Conservation (phyloP, 192 early-diverging fungal species). For the Umbelopsis sp. region DNA sequence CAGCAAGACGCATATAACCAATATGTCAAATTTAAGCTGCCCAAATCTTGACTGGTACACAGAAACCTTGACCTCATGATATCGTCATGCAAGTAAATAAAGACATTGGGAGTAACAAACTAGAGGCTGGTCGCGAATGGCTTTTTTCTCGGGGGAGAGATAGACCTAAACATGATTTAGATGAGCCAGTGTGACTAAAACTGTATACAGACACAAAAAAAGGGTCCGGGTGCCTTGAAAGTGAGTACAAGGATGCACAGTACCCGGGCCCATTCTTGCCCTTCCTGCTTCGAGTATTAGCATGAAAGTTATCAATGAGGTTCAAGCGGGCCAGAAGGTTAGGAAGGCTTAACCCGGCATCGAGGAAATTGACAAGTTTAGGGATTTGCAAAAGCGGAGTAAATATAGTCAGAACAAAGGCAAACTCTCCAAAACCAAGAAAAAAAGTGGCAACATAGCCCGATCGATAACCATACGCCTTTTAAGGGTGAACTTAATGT, state of each 20-base stretch:
- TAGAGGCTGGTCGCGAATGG: too few species aligned
- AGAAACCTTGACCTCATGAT: constrained; percentile 13
- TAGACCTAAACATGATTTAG: neutral
- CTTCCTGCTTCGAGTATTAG: neutral
- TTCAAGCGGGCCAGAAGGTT: neutral
- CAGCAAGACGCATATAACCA: neutral
- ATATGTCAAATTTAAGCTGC: constrained; percentile 2
- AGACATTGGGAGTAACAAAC: neutral
- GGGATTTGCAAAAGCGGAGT: neutral
- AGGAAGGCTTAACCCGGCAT: neutral
- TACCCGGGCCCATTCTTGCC: neutral
- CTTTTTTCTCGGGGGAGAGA: neutral
- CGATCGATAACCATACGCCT: too few species aligned
- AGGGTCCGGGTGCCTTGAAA: neutral
- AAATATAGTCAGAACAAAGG: too few species aligned
- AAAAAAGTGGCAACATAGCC: neutral
- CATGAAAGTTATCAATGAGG: neutral
- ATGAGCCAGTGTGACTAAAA: constrained; percentile 1
- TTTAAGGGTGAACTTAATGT: neutral
- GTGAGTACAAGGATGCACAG: constrained; percentile 7
- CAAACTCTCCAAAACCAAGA: neutral
- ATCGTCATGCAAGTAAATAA: constrained; percentile 13
- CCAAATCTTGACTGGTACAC: neutral
- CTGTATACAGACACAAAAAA: neutral
- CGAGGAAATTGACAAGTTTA: neutral